Evolutionary conservation across 768 basidiomycete genomes (phyloP).

Genomic region (Mycena crocata): DNA sequence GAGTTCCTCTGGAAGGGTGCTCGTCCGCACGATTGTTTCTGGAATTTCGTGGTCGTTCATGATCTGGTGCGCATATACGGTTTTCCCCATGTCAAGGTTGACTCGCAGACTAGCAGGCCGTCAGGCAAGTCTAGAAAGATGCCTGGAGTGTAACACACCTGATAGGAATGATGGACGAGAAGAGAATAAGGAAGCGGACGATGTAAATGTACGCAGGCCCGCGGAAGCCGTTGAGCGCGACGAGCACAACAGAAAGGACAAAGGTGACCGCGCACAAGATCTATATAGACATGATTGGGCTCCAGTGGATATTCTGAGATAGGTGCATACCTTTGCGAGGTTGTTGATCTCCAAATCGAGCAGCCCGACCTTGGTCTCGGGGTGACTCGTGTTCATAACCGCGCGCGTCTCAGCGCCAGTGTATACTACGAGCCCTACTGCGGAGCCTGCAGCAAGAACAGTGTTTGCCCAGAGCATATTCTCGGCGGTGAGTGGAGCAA

Average conservation of each 20-base stretch:
- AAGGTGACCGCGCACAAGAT: conserved; percentile 96
- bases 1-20: conserved; percentile 95
- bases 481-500: conserved; percentile 93
- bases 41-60: conserved; percentile 95
- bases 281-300: conserved; percentile 40
- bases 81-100: conserved; percentile 99
- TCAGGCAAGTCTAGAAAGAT: conserved; percentile 1
- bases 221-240: conserved; percentile 95
- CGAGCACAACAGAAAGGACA: conserved; percentile 88
- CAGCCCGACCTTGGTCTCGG: conserved; percentile 92
- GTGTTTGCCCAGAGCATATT: conserved; percentile 98
- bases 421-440: conserved; percentile 93
- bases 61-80: conserved; percentile 95
- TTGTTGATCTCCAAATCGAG: conserved; percentile 95
- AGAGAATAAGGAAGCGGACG: conserved; percentile 95
- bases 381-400: conserved; percentile 98
- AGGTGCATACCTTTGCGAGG: conserved; percentile 83
- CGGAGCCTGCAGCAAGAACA: conserved; percentile 94
- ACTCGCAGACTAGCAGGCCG: conserved; percentile 82
- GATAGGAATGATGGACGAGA: conserved; percentile 99
- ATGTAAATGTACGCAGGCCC: conserved; percentile 97
- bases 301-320: not conserved
- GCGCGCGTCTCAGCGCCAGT: conserved; percentile 96
- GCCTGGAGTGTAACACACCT: conserved; percentile 69
- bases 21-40: conserved; percentile 96